A percentile compares a stretch with the other conserved stretches of the same genome.
Evolutionary conservation across 2,329 filamentous ascomycete genomes (phyloP).

Genomic region (Coleophoma cylindrospora): DNA sequence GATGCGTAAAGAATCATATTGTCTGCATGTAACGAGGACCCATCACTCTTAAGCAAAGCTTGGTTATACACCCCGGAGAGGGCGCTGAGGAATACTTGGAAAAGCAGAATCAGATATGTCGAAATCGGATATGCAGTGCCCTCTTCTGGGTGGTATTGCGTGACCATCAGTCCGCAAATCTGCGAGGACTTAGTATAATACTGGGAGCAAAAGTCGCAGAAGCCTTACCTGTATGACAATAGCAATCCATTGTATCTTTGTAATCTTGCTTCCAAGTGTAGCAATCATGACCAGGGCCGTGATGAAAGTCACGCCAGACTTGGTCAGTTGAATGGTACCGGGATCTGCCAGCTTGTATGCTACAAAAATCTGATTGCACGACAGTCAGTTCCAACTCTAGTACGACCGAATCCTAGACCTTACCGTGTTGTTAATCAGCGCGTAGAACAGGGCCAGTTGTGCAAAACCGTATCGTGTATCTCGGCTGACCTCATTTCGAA

Average conservation of each 20-base stretch:
- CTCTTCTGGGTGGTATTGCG: constrained; percentile 24
- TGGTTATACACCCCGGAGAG: constrained; percentile 30
- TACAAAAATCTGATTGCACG: constrained; percentile 20
- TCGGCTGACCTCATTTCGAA: constrained; percentile 18
- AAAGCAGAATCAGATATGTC: constrained; percentile 26
- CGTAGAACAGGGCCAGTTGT: constrained; percentile 27
- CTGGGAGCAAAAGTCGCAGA: too few relatives aligned
- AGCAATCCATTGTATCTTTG: constrained; percentile 26
- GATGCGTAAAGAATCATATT: constrained; percentile 28
- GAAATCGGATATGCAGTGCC: constrained; percentile 23
- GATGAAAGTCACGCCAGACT: constrained; percentile 27
- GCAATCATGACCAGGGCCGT: constrained; percentile 26
- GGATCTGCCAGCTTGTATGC: constrained; percentile 27
- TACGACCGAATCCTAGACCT: too few relatives aligned
- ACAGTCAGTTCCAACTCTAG: constrained; percentile 6
- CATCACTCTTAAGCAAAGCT: constrained; percentile 25
- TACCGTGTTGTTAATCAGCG: constrained; percentile 28
- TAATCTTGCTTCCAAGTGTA: constrained; percentile 21
- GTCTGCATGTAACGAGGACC: constrained; percentile 27
- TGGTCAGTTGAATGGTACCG: constrained; percentile 27
- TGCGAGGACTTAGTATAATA: not conserved
- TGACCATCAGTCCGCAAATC: constrained; percentile 26
- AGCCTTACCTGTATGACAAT: constrained; percentile 24
- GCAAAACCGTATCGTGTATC: constrained; percentile 27
- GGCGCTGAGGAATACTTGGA: constrained; percentile 28